These are phyloP conservation scores for Malassezia caprae DNA, from an alignment of 1,284 basidiomycete species.

Conservation along the genomic window DNA sequence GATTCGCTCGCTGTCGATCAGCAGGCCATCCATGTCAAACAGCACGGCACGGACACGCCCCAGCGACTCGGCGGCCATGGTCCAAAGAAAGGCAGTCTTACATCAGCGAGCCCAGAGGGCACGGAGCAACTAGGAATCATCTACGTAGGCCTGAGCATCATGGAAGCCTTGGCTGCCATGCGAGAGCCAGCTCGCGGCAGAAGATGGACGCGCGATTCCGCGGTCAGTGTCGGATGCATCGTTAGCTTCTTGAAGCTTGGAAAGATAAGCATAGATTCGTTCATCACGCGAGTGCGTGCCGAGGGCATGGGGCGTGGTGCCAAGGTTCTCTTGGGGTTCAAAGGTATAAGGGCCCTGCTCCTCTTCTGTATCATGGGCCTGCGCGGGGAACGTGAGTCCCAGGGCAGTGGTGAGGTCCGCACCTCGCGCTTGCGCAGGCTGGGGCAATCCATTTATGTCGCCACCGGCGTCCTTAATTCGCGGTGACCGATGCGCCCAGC, in stretches of 20 bases:
- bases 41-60: constrained; percentile 25
- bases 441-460: not conserved
- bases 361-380: not conserved
- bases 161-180: not conserved
- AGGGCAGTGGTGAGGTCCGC: not conserved
- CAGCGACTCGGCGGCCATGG: not conserved
- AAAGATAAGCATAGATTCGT: constrained; percentile 4
- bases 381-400: not conserved
- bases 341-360: not conserved
- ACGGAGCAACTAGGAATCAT: not conserved
- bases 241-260: not conserved
- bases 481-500: not conserved
- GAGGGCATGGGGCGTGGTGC: not conserved
- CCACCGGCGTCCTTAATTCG: not conserved
- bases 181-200: not conserved
- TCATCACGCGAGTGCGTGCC: constrained; percentile 1
- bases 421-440: not conserved
- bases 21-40: constrained; percentile 46
- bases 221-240: not conserved
- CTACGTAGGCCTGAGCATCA: not conserved
- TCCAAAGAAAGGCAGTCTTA: not conserved
- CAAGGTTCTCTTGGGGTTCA: not conserved
- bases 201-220: not conserved
- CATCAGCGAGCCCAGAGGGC: not conserved
- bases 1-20: constrained; percentile 45